Conservation (phyloP, 208 protist genomes). For the Trypanosoma cruzi region DNA sequence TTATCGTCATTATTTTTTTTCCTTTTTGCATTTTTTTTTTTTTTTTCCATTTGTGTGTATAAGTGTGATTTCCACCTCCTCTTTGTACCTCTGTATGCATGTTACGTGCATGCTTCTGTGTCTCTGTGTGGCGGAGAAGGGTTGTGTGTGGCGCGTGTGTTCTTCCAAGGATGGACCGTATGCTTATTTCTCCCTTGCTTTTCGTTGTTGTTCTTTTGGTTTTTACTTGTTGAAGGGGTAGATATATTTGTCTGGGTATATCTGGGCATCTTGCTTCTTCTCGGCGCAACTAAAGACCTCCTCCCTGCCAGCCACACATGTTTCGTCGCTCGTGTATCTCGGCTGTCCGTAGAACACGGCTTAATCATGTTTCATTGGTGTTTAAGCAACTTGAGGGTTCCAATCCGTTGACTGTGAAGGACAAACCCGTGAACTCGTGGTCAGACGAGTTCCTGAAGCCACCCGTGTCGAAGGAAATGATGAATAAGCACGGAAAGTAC, state of each 20-base stretch:
- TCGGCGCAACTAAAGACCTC: neutral
- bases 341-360: slow-evolving; percentile 66
- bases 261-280: neutral
- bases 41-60: neutral
- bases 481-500: slow-evolving; percentile 78
- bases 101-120: neutral
- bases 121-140: neutral
- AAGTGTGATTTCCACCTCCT: neutral
- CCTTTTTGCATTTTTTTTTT: slow-evolving; percentile 4
- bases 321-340: slow-evolving; percentile 63
- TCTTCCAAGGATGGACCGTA: neutral
- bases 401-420: slow-evolving; percentile 81
- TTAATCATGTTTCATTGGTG: slow-evolving; percentile 63
- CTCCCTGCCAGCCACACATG: slow-evolving; percentile 37
- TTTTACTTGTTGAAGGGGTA: neutral
- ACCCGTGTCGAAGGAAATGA: slow-evolving; percentile 69
- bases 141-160: neutral
- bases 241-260: neutral
- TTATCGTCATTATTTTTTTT: neutral
- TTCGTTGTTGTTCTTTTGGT: slow-evolving; percentile 1
- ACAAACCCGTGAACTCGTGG: slow-evolving; percentile 84
- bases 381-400: slow-evolving; percentile 85
- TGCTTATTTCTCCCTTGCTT: neutral
- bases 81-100: neutral
- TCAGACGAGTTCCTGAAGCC: slow-evolving; percentile 88